Conservation (phyloP, 352 stramenopile genomes). For the Lagenidium giganteum region DNA sequence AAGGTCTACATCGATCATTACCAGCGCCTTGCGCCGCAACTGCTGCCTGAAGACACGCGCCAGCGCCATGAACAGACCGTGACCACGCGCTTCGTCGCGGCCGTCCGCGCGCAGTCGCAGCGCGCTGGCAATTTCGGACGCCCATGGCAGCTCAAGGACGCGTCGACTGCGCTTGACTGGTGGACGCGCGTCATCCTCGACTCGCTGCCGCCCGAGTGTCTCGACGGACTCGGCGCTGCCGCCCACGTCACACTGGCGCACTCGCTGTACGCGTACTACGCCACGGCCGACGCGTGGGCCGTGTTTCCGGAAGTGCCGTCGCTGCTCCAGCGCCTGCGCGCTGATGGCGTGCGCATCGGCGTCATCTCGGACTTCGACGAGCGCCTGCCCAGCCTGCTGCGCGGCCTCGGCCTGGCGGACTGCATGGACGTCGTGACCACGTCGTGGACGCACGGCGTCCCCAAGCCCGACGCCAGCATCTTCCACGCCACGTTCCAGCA, state of each 20-base stretch:
- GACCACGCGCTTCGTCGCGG: constrained; percentile 9
- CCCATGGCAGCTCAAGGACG: background rate
- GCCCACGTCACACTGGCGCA: constrained; percentile 22
- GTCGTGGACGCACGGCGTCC: constrained; percentile 40
- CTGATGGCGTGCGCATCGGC: constrained; percentile 25
- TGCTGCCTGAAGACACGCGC: constrained; percentile 6
- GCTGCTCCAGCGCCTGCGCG: constrained; percentile 29
- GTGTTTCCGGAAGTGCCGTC: constrained; percentile 48
- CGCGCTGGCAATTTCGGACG: constrained; percentile 47
- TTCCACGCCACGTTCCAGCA: constrained; percentile 44
- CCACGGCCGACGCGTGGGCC: constrained; percentile 37
- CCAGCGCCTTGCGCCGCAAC: constrained; percentile 16
- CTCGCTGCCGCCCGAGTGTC: constrained; percentile 24
- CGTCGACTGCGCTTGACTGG: constrained; percentile 47
- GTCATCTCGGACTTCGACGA: constrained; percentile 84
- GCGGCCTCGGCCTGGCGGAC: constrained; percentile 27
- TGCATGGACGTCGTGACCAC: constrained; percentile 55
- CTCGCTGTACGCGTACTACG: constrained; percentile 53
- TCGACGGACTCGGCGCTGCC: background rate
- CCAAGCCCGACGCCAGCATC: constrained; percentile 54
- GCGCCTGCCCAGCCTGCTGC: constrained; percentile 40
- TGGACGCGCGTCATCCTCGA: constrained; percentile 50
- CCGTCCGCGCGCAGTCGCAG: constrained; percentile 25
- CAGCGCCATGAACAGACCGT: constrained; percentile 6
- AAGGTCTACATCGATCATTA: constrained; percentile 47